Evolutionary conservation across 2,329 filamentous ascomycete genomes (phyloP), one percentile per base, ranked within the genome.

Genomic region (Aspergillus neoniger): DNA sequence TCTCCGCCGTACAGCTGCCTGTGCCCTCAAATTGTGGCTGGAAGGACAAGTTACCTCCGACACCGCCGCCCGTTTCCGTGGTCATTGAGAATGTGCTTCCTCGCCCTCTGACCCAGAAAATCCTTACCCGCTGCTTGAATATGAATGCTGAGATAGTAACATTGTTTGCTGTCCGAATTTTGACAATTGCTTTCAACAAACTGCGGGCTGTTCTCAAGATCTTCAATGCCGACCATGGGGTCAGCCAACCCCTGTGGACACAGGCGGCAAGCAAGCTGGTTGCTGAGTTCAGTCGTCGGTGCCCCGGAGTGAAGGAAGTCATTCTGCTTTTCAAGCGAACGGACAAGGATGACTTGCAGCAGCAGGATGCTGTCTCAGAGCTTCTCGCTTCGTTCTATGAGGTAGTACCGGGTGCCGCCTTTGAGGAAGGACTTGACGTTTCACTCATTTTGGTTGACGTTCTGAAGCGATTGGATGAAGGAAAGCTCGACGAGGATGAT

Each of bases 71-170:
- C 1, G 86, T 88, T 2, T 88, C 88, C 2, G 83, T 95, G 48
- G 82, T 94, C 8, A 85, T 98, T 41, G 93, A 96, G 76, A 96
- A 88, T 74, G 87, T 98, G 55, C 79, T 99, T 9, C 95, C 95
- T 3, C 85, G 88, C 25, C 91, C 93, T 0, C 80, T 98, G 38
- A 93, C 85, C 9, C 89, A 92, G 66, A 92, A 92, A 71, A 88
- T 89, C 0, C 81, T 98, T 48, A 86, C 86, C 10, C 88, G 90
- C 63, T 97, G 93, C 70, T 76, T 99, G 38, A 88, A 90, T 38
- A 86, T 90, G 62, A 91, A 89, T 65, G 89, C 89, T 3, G 87
- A 91, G 57, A 82, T 99, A 25, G 86, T 96, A 32, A 91, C 90
- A 1, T 89, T 98, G 69, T 96, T 97, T 65, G 89, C 90, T 0